Percentiles rank a stretch among this genome's conserved stretches.
Conservation (phyloP, 768 basidiomycete species). For the Suillus subluteus region DNA sequence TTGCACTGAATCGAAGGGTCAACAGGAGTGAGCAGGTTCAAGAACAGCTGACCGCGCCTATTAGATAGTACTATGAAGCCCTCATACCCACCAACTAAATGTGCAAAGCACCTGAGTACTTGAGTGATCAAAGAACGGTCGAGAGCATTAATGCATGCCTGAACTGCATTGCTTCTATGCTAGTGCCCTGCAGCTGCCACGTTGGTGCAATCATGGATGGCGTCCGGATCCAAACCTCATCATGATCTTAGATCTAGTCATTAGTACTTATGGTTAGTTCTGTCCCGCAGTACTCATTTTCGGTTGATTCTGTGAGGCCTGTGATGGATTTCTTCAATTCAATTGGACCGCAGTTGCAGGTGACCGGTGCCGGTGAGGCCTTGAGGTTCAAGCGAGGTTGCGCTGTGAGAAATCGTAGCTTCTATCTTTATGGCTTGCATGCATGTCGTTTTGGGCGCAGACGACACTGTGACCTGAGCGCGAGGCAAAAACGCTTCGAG, state of each 20-base stretch:
- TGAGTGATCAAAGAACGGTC: neutral
- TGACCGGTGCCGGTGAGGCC: too few relatives aligned
- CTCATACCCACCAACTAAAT: neutral
- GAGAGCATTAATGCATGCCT: too few relatives aligned
- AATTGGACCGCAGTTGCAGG: neutral
- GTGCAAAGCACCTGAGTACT: neutral
- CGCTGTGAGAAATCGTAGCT: neutral
- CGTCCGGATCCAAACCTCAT: neutral
- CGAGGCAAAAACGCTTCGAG: neutral
- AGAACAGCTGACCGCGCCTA: neutral
- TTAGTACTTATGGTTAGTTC: neutral
- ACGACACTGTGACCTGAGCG: neutral
- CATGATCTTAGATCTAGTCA: neutral
- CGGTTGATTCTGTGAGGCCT: too few relatives aligned
- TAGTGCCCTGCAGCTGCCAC: neutral
- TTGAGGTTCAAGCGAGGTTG: neutral
- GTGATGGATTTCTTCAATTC: neutral
- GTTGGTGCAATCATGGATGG: neutral
- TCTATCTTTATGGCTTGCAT: neutral
- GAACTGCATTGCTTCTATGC: neutral
- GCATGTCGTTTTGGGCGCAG: neutral
- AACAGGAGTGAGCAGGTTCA: neutral
- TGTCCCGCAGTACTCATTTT: neutral
- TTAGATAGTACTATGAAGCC: neutral
- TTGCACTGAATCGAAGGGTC: neutral